These are phyloP conservation scores for Ophiostoma perfectum DNA, from an alignment of 2,329 filamentous ascomycete genomes.

Conservation along the genomic window DNA sequence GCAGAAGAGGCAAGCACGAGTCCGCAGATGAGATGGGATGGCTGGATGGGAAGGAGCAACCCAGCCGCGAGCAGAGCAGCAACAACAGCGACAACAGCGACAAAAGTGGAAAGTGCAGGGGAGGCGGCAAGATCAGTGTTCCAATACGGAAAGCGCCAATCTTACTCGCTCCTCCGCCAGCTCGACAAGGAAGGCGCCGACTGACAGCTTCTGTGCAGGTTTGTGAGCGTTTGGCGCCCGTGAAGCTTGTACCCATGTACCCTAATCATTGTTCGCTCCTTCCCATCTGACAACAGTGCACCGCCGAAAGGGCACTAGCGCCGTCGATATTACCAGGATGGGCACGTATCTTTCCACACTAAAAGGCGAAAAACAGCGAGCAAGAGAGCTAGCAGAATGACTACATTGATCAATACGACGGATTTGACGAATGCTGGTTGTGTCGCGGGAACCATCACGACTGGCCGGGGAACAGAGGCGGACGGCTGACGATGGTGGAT, in stretches of 20 bases:
- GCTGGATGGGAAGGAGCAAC: conserved; percentile 1
- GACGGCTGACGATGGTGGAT: not conserved
- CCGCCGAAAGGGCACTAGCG: not conserved
- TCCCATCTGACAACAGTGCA: conserved; percentile 12
- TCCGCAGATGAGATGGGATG: not conserved
- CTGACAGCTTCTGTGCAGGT: not conserved
- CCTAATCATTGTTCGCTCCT: not conserved
- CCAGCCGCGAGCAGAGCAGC: not conserved
- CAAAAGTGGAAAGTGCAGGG: not conserved
- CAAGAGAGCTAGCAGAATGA: not conserved
- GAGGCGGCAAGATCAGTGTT: not conserved
- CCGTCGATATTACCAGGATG: not conserved
- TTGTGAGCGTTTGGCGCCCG: not conserved
- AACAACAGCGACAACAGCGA: not conserved
- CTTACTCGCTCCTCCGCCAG: not conserved
- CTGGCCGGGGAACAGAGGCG: not conserved
- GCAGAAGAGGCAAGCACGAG: not conserved
- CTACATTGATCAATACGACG: not conserved
- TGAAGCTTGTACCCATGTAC: too few relatives aligned
- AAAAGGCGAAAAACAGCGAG: not conserved
- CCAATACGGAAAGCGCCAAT: conserved; percentile 12
- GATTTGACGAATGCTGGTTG: not conserved
- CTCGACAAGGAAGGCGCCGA: conserved; percentile 7
- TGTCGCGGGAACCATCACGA: not conserved
- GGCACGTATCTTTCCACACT: conserved; percentile 9